Base-by-base conservation (phyloP, 495 filamentous ascomycete genomes). In the Aspergillus sparsus region DNA sequence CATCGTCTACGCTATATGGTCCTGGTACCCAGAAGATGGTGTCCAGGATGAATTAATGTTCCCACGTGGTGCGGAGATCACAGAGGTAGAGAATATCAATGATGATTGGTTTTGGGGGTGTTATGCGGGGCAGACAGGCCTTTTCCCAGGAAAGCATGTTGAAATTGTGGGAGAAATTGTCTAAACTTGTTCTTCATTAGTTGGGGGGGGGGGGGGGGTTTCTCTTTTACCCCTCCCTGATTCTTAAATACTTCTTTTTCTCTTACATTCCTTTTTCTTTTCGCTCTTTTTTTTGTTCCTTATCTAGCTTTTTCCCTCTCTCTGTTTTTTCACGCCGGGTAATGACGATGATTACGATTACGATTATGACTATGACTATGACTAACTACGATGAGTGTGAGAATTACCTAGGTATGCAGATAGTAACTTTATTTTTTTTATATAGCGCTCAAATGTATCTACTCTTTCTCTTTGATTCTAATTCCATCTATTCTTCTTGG, bases 41-140 rank as follows among this genome's bases (percentile, higher is more conserved):
- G 77, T 77, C 11, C 71, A 75, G 35, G 89, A 95, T 71, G 92
- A 97, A 77, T 68, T 97, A 53, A 75, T 83, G 64, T 96, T 97
- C 65, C 92, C 92, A 3, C 87, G 84, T 57, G 86, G 88, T 6
- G 91, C 92, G 0, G 89, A 93, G 72, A 82, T 97, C 10, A 78
- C 80, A 3, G 92, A 96, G 77, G 85, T 85, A 36, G 85, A 90
- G 72, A 87, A 90, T 71, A 83, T 93, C 46, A 96, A 94, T 72
- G 90, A 85, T 41, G 91, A 95, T 71, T 97, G 91, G 91, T 89
- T 79, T 56, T 85, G 85, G 76, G 92, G 92, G 0, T 83, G 79
- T 36, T 97, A 95, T 79, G 87, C 88, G 69, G 90, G 89, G 15
- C 74, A 70, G 34, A 83, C 80, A 58, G 91, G 91, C 0, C 60